Base-by-base conservation (phyloP, 768 basidiomycete species). In the Mycena metata region DNA sequence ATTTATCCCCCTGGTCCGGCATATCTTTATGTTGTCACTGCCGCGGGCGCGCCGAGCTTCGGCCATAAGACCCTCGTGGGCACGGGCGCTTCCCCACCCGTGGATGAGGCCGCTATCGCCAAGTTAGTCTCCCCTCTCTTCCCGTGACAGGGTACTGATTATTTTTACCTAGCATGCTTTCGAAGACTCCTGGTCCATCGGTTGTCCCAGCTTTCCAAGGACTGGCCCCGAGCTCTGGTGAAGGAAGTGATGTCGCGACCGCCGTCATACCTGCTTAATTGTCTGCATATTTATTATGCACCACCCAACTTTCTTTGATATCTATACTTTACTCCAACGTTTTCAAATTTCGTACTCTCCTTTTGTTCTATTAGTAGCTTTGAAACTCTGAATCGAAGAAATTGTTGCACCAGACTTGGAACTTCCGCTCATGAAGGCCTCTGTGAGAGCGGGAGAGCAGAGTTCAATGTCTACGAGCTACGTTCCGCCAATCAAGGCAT, bases 1-100 rank as follows among this genome's bases (percentile, higher is more conserved):
- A 74, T 82, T 13, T 83, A 79, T 66, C 82, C 82, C 33, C 82
- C 83, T 19, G 83, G 82, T 16, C 83, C 82, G 17, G 83, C 78
- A 74, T 76, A 36, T 72, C 54, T 73, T 4, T 76, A 80, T 47
- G 77, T 76, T 26, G 79, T 83, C 12, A 82, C 80, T 13, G 78
- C 80, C 58, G 73, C 74, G 42, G 83, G 83, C 35, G 76, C 74
- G 7, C 79, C 77, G 36, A 79, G 78, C 59, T 71, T 75, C 55
- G 78, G 77, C 17, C 66, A 74, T 30, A 74, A 78, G 51, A 75
- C 78, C 0, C 74, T 84, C 72, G 75, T 84, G 46, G 84, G 83
- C 11, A 80, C 77, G 41, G 83, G 83, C 19, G 70, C 65, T 17
- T 68, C 78, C 0, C 82, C 82, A 0, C 82, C 82, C 5, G 83